These are phyloP conservation scores for Sphaerulina vaccinii DNA, from an alignment of 2,329 filamentous ascomycete species.

Conservation along the genomic window DNA sequence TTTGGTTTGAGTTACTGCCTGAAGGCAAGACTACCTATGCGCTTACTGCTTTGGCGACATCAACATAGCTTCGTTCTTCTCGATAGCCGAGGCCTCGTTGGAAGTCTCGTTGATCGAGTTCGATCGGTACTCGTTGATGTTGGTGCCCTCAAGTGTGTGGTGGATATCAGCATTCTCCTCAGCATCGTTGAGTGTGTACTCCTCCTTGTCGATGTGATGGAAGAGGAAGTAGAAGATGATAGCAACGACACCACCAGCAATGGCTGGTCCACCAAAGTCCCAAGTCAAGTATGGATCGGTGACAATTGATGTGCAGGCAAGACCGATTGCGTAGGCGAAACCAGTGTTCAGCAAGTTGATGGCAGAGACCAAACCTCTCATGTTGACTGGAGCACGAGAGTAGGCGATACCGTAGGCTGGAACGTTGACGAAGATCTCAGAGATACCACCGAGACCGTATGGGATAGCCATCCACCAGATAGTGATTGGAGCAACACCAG, in stretches of 20 bases:
- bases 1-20: neutral
- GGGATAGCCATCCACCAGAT: conserved; percentile 45
- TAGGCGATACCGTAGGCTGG: conserved; percentile 49
- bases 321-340: conserved; percentile 40
- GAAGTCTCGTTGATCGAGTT: conserved; percentile 15
- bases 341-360: conserved; percentile 46
- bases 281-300: conserved; percentile 51
- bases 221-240: conserved; percentile 52
- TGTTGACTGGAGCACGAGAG: conserved; percentile 43
- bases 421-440: conserved; percentile 45
- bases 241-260: conserved; percentile 50
- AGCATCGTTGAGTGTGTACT: conserved; percentile 26
- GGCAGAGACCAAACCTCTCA: conserved; percentile 45
- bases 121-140: conserved; percentile 7
- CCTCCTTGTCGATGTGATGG: conserved; percentile 40
- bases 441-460: conserved; percentile 41
- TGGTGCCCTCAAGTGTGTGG: conserved; percentile 12
- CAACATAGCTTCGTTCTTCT: conserved; percentile 20
- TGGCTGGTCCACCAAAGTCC: conserved; percentile 51
- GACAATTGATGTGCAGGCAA: conserved; percentile 42
- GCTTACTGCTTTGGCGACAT: conserved; percentile 18
- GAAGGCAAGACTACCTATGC: neutral
- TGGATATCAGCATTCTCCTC: conserved; percentile 18
- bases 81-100: conserved; percentile 12
- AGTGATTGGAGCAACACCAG: conserved; percentile 40